Evolutionary conservation across 805 yeast genomes (phyloP).

Genomic region (Nakazawaea wickerhamii): DNA sequence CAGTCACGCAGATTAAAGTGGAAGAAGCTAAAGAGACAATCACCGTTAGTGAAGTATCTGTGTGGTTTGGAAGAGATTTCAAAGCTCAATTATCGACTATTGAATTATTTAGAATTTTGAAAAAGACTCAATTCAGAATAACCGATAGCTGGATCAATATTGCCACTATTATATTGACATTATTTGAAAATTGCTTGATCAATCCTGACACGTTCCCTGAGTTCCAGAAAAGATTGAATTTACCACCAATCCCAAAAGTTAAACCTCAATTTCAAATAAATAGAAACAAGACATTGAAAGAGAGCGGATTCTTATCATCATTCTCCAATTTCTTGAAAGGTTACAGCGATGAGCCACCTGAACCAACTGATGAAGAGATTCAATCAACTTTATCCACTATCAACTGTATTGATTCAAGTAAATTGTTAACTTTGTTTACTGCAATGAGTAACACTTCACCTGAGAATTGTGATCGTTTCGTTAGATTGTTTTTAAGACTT

Average conservation of each 20-base stretch:
- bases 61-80: slow-evolving; percentile 82
- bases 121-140: slow-evolving; percentile 47
- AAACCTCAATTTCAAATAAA: slow-evolving; percentile 63
- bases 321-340: slow-evolving; percentile 91
- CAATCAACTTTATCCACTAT: slow-evolving; percentile 77
- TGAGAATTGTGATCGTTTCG: slow-evolving; percentile 30
- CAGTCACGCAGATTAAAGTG: slow-evolving; percentile 39
- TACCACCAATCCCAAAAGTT: slow-evolving; percentile 54
- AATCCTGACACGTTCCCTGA: slow-evolving; percentile 60
- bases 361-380: slow-evolving; percentile 91
- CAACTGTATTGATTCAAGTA: slow-evolving; percentile 76
- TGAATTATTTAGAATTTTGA: slow-evolving; percentile 73
- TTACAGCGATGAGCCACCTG: slow-evolving; percentile 76
- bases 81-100: slow-evolving; percentile 89
- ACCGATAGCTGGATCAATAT: slow-evolving; percentile 54
- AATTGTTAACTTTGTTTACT: slow-evolving; percentile 50
- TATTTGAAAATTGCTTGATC: slow-evolving; percentile 70
- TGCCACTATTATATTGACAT: slow-evolving; percentile 50
- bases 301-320: slow-evolving; percentile 77
- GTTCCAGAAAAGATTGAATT: slow-evolving; percentile 51
- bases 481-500: slow-evolving; percentile 27
- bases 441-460: slow-evolving; percentile 35
- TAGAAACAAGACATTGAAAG: slow-evolving; percentile 60
- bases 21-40: slow-evolving; percentile 54
- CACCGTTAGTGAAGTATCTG: slow-evolving; percentile 76